Evolutionary conservation across 306 rosid species (phyloP).

Genomic region (Carpinus fangiana): DNA sequence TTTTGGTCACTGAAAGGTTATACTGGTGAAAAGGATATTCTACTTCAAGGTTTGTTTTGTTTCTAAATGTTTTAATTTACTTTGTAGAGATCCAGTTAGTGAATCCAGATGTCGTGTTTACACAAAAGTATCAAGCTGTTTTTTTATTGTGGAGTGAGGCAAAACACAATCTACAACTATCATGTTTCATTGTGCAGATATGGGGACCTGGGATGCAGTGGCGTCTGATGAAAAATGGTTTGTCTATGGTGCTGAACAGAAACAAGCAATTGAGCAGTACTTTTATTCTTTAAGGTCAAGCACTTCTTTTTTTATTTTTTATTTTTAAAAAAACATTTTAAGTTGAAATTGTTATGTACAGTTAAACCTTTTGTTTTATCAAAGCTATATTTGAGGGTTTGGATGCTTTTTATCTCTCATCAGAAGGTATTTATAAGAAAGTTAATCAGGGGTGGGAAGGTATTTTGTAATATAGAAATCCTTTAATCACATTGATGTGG

Average conservation of each 20-base stretch:
- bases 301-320: constrained; percentile 3
- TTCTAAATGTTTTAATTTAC: background rate
- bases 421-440: background rate
- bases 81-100: background rate
- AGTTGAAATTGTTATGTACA: background rate
- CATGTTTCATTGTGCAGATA: constrained; percentile 25
- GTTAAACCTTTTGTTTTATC: background rate
- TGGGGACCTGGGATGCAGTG: constrained; percentile 32
- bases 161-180: background rate
- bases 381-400: background rate
- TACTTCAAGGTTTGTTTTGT: constrained; percentile 46
- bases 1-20: constrained; percentile 42
- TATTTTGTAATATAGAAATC: background rate
- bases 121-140: background rate
- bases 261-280: constrained; percentile 36
- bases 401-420: background rate
- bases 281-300: constrained; percentile 10
- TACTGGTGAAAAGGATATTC: constrained; percentile 24
- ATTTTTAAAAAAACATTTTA: background rate
- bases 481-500: background rate
- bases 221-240: constrained; percentile 39
- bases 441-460: background rate
- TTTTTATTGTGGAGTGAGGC: background rate
- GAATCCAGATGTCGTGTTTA: background rate
- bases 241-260: constrained; percentile 33